These are phyloP conservation scores for Lentinula edodes DNA, from an alignment of 768 basidiomycete genomes.

Conservation along the genomic window DNA sequence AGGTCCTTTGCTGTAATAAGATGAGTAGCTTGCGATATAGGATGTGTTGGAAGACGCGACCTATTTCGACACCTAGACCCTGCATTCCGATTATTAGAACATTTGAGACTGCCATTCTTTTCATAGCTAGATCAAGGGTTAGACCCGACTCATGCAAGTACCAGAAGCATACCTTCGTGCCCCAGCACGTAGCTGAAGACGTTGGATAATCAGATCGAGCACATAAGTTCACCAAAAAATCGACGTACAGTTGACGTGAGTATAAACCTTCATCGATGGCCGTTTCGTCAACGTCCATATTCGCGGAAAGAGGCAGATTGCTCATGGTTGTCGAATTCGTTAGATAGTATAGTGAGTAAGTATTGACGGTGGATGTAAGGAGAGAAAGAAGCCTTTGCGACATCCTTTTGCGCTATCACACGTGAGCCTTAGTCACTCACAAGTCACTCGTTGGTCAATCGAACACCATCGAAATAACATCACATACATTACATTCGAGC, in stretches of 20 bases:
- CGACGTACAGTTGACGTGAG: constrained; percentile 83
- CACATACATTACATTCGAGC: too few relatives aligned
- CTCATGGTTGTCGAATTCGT: constrained; percentile 3
- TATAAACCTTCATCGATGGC: constrained; percentile 92
- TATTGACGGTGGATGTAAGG: not conserved
- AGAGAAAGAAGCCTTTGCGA: not conserved
- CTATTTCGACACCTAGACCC: constrained; percentile 94
- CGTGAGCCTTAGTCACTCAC: not conserved
- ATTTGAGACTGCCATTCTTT: constrained; percentile 95
- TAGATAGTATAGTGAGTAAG: not conserved
- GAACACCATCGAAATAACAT: not conserved
- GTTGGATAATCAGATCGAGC: constrained; percentile 13
- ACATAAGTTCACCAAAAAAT: constrained; percentile 9
- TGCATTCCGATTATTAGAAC: constrained; percentile 89
- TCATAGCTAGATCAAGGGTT: constrained; percentile 71
- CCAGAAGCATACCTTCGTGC: constrained; percentile 69
- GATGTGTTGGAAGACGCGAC: constrained; percentile 31
- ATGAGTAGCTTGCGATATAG: constrained; percentile 6
- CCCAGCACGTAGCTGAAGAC: constrained; percentile 82
- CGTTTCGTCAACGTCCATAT: constrained; percentile 84
- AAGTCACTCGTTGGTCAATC: not conserved
- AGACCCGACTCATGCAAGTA: not conserved
- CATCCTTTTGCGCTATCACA: not conserved
- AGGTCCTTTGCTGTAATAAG: constrained; percentile 79
- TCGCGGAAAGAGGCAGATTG: constrained; percentile 16